Conservation (phyloP, 768 basidiomycete species). For the Trametes sanguinea region DNA sequence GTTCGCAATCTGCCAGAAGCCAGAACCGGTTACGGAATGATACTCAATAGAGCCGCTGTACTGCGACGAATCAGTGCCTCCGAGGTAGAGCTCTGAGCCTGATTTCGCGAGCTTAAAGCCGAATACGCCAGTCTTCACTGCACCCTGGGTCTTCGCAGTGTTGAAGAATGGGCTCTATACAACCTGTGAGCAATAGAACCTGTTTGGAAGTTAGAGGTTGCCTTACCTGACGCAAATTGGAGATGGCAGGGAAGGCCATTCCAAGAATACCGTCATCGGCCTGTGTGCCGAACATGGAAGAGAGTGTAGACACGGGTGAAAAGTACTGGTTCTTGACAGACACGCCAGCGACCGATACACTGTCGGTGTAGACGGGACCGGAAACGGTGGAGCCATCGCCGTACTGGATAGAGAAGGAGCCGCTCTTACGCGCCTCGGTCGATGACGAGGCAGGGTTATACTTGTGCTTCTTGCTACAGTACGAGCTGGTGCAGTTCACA, state of each 20-base stretch:
- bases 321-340: slow-evolving; percentile 24
- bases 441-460: slow-evolving; percentile 35
- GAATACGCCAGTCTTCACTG: slow-evolving; percentile 26
- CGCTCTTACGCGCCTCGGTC: slow-evolving; percentile 25
- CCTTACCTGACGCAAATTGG: slow-evolving; percentile 14
- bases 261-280: slow-evolving; percentile 29
- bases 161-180: slow-evolving; percentile 26
- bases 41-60: slow-evolving; percentile 37
- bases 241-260: slow-evolving; percentile 27
- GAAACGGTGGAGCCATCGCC: slow-evolving; percentile 40
- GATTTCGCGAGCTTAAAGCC: slow-evolving; percentile 32
- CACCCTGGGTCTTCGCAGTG: slow-evolving; percentile 23
- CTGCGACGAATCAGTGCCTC: slow-evolving; percentile 37
- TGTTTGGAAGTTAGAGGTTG: too few relatives aligned
- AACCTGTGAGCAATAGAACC: background rate
- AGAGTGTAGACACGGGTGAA: slow-evolving; percentile 22
- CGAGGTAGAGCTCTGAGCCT: slow-evolving; percentile 38
- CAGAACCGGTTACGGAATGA: slow-evolving; percentile 26
- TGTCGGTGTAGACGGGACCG: slow-evolving; percentile 38
- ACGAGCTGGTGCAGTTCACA: slow-evolving; percentile 13
- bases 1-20: slow-evolving; percentile 32
- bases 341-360: slow-evolving; percentile 36
- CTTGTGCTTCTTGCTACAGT: slow-evolving; percentile 20
- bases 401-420: slow-evolving; percentile 38
- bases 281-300: slow-evolving; percentile 13